phyloP scores from a whole-genome alignment of 768 basidiomycete species.

The Mycena amicta region DNA sequence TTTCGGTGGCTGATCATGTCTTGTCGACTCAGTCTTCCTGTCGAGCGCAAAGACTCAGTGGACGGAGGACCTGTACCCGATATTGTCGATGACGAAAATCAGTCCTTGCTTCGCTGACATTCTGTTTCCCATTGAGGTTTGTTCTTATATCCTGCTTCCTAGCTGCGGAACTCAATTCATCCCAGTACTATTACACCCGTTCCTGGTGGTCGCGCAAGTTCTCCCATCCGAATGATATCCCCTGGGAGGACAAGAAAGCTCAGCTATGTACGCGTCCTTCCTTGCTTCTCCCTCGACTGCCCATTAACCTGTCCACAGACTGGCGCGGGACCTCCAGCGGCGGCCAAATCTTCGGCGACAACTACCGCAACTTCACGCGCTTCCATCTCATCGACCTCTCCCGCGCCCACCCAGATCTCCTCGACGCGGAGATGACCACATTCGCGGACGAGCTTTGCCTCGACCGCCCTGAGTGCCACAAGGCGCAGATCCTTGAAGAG shows the following conservation, averaged over 20 bases:
- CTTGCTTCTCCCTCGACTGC: neutral
- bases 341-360: slow-evolving; percentile 10
- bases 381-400: slow-evolving; percentile 11
- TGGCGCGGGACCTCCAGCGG: slow-evolving; percentile 15
- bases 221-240: neutral
- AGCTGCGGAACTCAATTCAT: neutral
- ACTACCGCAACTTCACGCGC: slow-evolving; percentile 16
- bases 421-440: slow-evolving; percentile 7
- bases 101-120: slow-evolving; percentile 19
- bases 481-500: slow-evolving; percentile 3
- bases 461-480: slow-evolving; percentile 2
- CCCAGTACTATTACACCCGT: slow-evolving; percentile 9
- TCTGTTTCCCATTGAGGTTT: slow-evolving; percentile 14
- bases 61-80: slow-evolving; percentile 13
- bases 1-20: neutral
- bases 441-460: slow-evolving; percentile 13
- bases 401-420: slow-evolving; percentile 1
- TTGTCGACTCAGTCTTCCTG: neutral
- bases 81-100: slow-evolving; percentile 9
- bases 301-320: slow-evolving; percentile 1
- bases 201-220: slow-evolving; percentile 5
- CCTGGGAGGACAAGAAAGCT: slow-evolving; percentile 9
- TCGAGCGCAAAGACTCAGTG: slow-evolving; percentile 9
- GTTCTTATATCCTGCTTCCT: neutral
- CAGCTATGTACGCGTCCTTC: slow-evolving; percentile 5